Evolutionary conservation across 768 basidiomycete genomes (phyloP).

Genomic region (Podaxis mareebaensis): DNA sequence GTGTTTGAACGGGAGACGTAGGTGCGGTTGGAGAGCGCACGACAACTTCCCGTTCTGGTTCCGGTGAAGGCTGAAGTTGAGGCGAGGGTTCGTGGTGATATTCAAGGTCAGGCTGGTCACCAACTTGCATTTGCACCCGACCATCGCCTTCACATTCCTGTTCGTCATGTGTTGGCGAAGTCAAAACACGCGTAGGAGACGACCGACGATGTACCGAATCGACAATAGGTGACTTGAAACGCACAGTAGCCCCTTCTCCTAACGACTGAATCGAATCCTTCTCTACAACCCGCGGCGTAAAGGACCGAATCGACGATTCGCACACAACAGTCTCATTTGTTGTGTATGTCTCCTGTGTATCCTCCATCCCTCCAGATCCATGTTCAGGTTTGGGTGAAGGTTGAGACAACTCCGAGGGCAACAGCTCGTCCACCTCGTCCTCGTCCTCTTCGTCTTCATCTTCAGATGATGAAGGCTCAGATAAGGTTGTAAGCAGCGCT

Average conservation of each 20-base stretch:
- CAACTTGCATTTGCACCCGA: not conserved
- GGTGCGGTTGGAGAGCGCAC: not conserved
- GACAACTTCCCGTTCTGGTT: not conserved
- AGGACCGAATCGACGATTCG: slow-evolving; percentile 5
- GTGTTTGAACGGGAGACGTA: not conserved
- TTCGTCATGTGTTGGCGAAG: not conserved
- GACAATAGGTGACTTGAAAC: not conserved
- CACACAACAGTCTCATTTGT: not conserved
- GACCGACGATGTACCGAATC: not conserved
- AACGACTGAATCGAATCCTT: not conserved
- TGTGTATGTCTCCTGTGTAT: not conserved
- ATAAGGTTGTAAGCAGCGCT: not conserved
- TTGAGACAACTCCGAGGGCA: not conserved
- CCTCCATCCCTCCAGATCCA: not conserved
- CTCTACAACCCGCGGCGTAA: not conserved
- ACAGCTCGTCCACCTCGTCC: slow-evolving; percentile 11
- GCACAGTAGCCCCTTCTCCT: not conserved
- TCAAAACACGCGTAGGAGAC: not conserved
- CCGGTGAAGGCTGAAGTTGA: not conserved
- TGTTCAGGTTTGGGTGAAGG: not conserved
- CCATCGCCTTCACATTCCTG: not conserved
- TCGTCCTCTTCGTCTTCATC: slow-evolving; percentile 1
- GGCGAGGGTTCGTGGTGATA: not conserved
- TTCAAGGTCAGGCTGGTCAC: not conserved
- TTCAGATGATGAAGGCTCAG: slow-evolving; percentile 5